Evolutionary conservation across 2,329 filamentous ascomycete genomes (phyloP).

Genomic region (Tolypocladium ophioglossoides): DNA sequence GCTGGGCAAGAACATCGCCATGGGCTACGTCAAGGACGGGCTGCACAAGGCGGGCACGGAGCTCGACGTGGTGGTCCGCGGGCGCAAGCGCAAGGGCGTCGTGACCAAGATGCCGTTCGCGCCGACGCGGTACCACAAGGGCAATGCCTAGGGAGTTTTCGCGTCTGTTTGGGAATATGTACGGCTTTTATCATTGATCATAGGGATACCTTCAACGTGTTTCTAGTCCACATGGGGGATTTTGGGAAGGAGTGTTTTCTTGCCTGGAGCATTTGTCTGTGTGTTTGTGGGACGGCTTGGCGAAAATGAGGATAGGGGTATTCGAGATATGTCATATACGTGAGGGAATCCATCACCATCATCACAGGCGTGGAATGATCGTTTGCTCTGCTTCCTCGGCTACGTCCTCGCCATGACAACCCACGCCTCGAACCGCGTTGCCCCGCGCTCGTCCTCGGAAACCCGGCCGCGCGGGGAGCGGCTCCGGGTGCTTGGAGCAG

Average conservation of each 20-base stretch:
- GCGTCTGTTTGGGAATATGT: background rate
- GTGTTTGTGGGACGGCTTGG: background rate
- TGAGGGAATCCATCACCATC: too few species aligned
- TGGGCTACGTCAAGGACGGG: slow-evolving; percentile 81
- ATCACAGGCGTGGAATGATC: too few species aligned
- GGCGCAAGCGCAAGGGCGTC: slow-evolving; percentile 61
- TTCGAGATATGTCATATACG: background rate
- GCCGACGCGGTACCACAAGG: slow-evolving; percentile 58
- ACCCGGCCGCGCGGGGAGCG: background rate
- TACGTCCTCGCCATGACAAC: background rate
- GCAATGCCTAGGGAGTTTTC: background rate
- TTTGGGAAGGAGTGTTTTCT: background rate
- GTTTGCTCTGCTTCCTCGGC: background rate
- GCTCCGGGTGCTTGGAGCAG: background rate
- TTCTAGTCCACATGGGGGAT: background rate
- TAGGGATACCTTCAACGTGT: slow-evolving; percentile 10
- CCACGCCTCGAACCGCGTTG: background rate
- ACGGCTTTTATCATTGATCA: slow-evolving; percentile 9
- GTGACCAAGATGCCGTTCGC: slow-evolving; percentile 89
- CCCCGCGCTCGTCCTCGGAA: background rate
- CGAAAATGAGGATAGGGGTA: background rate
- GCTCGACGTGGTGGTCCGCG: slow-evolving; percentile 66
- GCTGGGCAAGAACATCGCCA: slow-evolving; percentile 83
- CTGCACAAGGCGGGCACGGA: slow-evolving; percentile 78
- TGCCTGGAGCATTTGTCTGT: background rate